A percentile compares a stretch with the other conserved stretches of the same genome.
Conservation (phyloP, 164 flowering plant genomes). For the Santalum album region DNA sequence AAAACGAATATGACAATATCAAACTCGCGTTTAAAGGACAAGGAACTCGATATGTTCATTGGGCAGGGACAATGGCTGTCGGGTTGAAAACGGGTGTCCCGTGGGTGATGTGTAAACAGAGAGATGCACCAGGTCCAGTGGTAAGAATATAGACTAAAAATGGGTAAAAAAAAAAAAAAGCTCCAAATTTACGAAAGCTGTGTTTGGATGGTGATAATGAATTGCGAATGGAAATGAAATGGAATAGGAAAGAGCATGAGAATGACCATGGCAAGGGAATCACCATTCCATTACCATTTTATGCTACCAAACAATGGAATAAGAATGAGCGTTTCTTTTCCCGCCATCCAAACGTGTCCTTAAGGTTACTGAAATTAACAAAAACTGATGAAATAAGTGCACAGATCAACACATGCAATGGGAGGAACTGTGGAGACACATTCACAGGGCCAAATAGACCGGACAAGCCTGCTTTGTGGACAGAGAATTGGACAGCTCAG, state of each 20-base stretch:
- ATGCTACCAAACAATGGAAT: too few relatives aligned
- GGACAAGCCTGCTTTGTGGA: background rate
- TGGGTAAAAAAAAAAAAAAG: background rate
- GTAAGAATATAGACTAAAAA: slow-evolving; percentile 23
- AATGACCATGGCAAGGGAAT: too few relatives aligned
- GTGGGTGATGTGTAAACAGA: slow-evolving; percentile 98
- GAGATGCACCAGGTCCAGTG: slow-evolving; percentile 78
- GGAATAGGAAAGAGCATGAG: too few relatives aligned
- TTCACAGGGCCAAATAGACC: slow-evolving; percentile 2
- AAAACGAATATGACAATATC: slow-evolving; percentile 75
- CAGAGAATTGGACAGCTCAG: slow-evolving; percentile 5
- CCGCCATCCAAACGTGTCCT: too few relatives aligned
- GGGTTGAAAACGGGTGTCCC: slow-evolving; percentile 56
- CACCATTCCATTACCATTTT: too few relatives aligned
- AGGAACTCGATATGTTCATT: slow-evolving; percentile 56
- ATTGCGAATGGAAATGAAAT: too few relatives aligned
- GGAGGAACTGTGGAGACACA: slow-evolving; percentile 3
- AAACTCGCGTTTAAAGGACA: slow-evolving; percentile 44
- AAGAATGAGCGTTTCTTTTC: too few relatives aligned
- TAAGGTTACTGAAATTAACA: background rate
- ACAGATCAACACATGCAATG: slow-evolving; percentile 4
- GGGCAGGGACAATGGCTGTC: slow-evolving; percentile 79
- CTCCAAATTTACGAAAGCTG: too few relatives aligned
- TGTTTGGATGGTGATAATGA: too few relatives aligned
- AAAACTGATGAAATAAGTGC: background rate